Evolutionary conservation across 371 early-diverging fungal species (phyloP).

Genomic region (Sporodiniella umbellata): DNA sequence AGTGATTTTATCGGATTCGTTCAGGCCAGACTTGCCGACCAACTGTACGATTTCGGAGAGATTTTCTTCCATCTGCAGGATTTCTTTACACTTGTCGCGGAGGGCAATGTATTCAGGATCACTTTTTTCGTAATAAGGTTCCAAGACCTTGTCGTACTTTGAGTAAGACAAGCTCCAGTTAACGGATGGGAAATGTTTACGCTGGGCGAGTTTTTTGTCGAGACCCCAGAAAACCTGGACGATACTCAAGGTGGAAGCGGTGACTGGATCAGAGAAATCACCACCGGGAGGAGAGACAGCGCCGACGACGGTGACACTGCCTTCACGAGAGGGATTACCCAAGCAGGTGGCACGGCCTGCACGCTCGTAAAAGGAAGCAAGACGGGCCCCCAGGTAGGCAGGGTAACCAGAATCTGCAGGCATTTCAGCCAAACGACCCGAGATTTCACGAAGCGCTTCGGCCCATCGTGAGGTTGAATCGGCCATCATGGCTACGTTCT

Average conservation of each 20-base stretch:
- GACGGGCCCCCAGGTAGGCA: conserved; percentile 98
- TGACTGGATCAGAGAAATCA: conserved; percentile 99
- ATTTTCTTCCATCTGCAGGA: conserved; percentile 99
- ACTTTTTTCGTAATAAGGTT: conserved; percentile 92
- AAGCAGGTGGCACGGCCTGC: conserved; percentile 97
- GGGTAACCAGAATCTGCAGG: conserved; percentile 99
- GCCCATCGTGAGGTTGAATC: conserved; percentile 99
- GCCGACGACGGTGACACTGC: conserved; percentile 99
- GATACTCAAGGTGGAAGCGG: conserved; percentile 98
- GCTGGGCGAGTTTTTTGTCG: conserved; percentile 99
- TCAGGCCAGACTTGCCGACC: conserved; percentile 98
- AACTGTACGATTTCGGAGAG: conserved; percentile 99
- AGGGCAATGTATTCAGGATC: conserved; percentile 93
- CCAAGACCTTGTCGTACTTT: conserved; percentile 97
- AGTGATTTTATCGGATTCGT: conserved; percentile 99
- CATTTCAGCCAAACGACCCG: conserved; percentile 99
- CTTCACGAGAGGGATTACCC: conserved; percentile 94
- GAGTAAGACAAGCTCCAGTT: conserved; percentile 99
- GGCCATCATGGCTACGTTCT: conserved; percentile 99
- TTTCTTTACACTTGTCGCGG: conserved; percentile 96
- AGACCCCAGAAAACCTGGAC: conserved; percentile 99
- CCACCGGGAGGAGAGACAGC: conserved; percentile 99
- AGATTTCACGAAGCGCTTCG: conserved; percentile 99
- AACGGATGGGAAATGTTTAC: conserved; percentile 99
- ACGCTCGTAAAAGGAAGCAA: conserved; percentile 99